Evolutionary conservation across 2,329 filamentous ascomycete species (phyloP), one percentile per base, ranked within the genome.

Genomic region (Fusarium vanettenii): DNA sequence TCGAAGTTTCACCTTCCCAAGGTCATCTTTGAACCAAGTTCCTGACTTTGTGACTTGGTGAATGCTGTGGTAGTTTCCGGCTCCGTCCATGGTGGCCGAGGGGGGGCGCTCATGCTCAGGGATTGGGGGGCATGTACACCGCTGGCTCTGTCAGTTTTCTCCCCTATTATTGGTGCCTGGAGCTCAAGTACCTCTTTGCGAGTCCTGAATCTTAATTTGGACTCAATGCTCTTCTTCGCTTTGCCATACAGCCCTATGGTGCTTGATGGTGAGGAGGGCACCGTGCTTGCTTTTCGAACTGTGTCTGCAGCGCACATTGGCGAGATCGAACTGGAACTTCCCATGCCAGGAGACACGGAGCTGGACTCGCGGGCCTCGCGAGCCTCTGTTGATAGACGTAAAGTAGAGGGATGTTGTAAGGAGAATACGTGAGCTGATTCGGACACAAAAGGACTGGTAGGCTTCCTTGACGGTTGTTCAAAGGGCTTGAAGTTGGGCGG

Each of bases 381-480:
- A 2, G 66, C 59, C 5, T 66, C 48, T n/a, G 70, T 57, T 8
- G 76, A 41, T 43, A 72, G 48, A 5, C 43, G 22, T 8, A 41
- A 13, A n/a, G 65, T 52, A 5, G 76, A 60, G 1, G 80, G 81
- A 39, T 76, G 80, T 65, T 89, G 87, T 5, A 89, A 75, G 0
- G 86, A 87, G 4, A 84, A 79, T 0, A 89, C 86, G 67, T 88
- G 87, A 0, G 85, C 85, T 18, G 84, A 83, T 70, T 89, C 87
- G 1, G 85, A 86, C 9, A 86, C 75, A 69, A 84, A 88, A 0
- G 86, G 87, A 61, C 85, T 88, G 14, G 78, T 70, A 2, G 82
- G 74, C 13, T 61, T 67, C 6, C 64, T 68, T 57, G 48, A 67
- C 6, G 62, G 52, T 8, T 74, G 61, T 20, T 73, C 69, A 43